Evolutionary conservation across 345 rosid species (phyloP).

Genomic region (Diplotaxis tenuifolia): DNA sequence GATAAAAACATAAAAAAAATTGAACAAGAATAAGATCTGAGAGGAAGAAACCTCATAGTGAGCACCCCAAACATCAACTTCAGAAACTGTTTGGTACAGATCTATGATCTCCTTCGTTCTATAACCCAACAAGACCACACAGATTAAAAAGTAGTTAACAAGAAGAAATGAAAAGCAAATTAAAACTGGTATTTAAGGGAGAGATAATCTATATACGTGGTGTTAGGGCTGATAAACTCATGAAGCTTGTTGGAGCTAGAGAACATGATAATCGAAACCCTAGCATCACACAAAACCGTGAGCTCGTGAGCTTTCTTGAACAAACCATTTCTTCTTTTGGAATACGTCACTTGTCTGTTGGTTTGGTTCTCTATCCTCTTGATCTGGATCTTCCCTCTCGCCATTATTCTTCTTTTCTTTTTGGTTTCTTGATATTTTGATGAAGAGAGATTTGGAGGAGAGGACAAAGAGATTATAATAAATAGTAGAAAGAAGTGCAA

Average conservation of each 20-base stretch:
- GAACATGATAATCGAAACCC: conserved; percentile 74
- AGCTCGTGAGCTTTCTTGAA: conserved; percentile 86
- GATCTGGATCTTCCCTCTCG: conserved; percentile 88
- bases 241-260: conserved; percentile 69
- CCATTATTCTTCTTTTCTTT: conserved; percentile 38
- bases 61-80: conserved; percentile 67
- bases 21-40: conserved; percentile 12
- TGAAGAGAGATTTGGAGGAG: conserved; percentile 30
- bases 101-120: conserved; percentile 71
- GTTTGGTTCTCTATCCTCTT: conserved; percentile 86
- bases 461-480: conserved; percentile 26
- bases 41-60: conserved; percentile 57
- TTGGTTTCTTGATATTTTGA: background rate
- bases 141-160: background rate
- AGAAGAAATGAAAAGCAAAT: background rate
- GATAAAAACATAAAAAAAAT: background rate
- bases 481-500: conserved; percentile 14
- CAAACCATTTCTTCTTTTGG: conserved; percentile 71
- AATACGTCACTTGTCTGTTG: conserved; percentile 74
- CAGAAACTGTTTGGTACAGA: conserved; percentile 58
- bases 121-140: background rate
- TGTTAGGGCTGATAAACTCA: conserved; percentile 67
- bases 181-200: conserved; percentile 22
- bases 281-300: conserved; percentile 76
- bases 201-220: conserved; percentile 46